These are phyloP conservation scores for Colletotrichum sp. DNA, from an alignment of 2,329 filamentous ascomycete genomes.

Conservation along the genomic window DNA sequence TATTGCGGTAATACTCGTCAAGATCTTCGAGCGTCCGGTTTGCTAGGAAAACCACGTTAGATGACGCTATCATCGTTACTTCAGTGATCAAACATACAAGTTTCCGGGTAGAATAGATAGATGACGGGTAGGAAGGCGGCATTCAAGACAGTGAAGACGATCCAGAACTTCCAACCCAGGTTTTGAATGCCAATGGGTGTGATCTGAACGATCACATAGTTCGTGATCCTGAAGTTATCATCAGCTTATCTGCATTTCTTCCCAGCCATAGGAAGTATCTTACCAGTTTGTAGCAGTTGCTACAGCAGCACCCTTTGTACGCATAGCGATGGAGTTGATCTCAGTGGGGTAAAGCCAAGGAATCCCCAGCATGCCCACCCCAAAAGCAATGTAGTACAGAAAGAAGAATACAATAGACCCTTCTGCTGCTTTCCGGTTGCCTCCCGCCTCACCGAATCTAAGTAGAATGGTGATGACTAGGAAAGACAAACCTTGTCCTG, in stretches of 20 bases:
- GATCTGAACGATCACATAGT: background rate
- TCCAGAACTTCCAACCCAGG: background rate
- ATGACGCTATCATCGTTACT: background rate
- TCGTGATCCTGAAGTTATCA: background rate
- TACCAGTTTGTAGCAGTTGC: background rate
- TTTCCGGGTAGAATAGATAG: background rate
- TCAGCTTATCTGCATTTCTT: background rate
- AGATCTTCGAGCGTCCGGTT: background rate
- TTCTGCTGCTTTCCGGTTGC: constrained; percentile 26
- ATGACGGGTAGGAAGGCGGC: background rate
- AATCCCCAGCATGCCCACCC: constrained; percentile 36
- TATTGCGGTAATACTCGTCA: background rate
- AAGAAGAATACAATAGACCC: constrained; percentile 35
- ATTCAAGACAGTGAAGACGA: background rate
- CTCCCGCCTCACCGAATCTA: constrained; percentile 21
- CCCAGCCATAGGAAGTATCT: background rate
- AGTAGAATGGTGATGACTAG: constrained; percentile 32
- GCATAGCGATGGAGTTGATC: constrained; percentile 42
- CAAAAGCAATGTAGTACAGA: constrained; percentile 33
- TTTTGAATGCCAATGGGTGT: background rate
- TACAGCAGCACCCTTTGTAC: constrained; percentile 40
- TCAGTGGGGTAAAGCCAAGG: constrained; percentile 41
- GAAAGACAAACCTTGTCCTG: constrained; percentile 30
- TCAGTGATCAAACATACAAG: background rate
- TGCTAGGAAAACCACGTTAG: background rate